A percentile compares a stretch with the other conserved stretches of the same genome.
phyloP scores from a whole-genome alignment of 257 asterid species.

The Prunella vulgaris region DNA sequence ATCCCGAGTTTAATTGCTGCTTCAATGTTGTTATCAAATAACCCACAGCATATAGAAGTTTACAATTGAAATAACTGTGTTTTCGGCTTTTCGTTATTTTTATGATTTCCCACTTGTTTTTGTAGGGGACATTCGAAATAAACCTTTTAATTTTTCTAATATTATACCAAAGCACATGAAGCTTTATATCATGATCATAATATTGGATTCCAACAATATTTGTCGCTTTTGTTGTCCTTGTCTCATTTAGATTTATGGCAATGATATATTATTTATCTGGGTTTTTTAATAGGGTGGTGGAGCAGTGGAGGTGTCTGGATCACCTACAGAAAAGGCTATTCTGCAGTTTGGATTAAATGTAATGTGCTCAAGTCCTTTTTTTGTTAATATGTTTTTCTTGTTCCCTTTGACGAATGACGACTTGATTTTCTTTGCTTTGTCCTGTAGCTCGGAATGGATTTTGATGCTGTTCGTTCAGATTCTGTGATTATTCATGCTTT shows the following conservation, averaged over 20 bases:
- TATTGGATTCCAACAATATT: neutral
- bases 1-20: neutral
- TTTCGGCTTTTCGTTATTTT: neutral
- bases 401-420: neutral
- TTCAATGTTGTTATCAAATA: neutral
- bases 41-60: neutral
- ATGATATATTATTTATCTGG: constrained; percentile 23
- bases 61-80: neutral
- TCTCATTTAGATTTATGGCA: neutral
- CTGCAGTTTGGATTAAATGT: constrained; percentile 87
- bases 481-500: constrained; percentile 78
- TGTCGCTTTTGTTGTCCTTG: neutral
- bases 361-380: constrained; percentile 22
- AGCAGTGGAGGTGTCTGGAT: constrained; percentile 72
- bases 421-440: constrained; percentile 22
- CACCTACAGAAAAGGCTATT: constrained; percentile 97
- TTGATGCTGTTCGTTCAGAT: constrained; percentile 46
- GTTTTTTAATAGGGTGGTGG: constrained; percentile 54
- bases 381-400: neutral
- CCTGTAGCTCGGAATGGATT: constrained; percentile 86
- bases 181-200: neutral
- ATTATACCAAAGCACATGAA: neutral
- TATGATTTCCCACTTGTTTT: neutral
- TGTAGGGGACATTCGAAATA: neutral
- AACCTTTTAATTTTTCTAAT: neutral